Evolutionary conservation across 176 grass and related monocot species (phyloP).

Genomic region (Triticum urartu): DNA sequence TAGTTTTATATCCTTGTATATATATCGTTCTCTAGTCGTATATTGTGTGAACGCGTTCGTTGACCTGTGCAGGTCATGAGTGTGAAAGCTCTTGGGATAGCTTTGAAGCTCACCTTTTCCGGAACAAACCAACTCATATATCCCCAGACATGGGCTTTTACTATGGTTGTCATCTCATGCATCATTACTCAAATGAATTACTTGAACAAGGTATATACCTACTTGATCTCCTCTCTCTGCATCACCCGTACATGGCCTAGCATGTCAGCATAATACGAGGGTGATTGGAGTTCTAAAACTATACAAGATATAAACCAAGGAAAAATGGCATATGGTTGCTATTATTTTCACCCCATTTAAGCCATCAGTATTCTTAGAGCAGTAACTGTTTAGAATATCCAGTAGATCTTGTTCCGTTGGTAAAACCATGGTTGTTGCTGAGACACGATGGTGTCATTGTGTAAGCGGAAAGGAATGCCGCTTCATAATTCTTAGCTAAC

Average conservation of each 20-base stretch:
- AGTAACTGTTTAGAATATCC: background rate
- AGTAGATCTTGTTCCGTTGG: background rate
- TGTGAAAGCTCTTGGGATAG: conserved; percentile 89
- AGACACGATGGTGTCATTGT: too few relatives aligned
- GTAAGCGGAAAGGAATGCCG: too few relatives aligned
- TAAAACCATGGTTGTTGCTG: too few relatives aligned
- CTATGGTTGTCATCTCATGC: conserved; percentile 62
- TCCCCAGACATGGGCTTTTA: conserved; percentile 76
- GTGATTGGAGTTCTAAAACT: background rate
- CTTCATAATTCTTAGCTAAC: too few relatives aligned
- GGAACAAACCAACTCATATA: conserved; percentile 78
- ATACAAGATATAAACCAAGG: background rate
- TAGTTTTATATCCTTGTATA: conserved; percentile 1
- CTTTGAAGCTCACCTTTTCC: conserved; percentile 86
- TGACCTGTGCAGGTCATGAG: conserved; percentile 74
- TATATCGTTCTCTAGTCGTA: background rate
- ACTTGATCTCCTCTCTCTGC: background rate
- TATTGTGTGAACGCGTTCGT: background rate
- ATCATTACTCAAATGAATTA: conserved; percentile 90
- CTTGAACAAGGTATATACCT: conserved; percentile 88
- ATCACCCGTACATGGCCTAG: background rate
- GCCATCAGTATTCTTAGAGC: background rate
- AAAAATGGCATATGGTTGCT: background rate
- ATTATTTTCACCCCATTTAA: background rate
- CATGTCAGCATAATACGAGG: background rate